phyloP scores from a whole-genome alignment of 306 rosid genomes.

The Medicago ruthenica region DNA sequence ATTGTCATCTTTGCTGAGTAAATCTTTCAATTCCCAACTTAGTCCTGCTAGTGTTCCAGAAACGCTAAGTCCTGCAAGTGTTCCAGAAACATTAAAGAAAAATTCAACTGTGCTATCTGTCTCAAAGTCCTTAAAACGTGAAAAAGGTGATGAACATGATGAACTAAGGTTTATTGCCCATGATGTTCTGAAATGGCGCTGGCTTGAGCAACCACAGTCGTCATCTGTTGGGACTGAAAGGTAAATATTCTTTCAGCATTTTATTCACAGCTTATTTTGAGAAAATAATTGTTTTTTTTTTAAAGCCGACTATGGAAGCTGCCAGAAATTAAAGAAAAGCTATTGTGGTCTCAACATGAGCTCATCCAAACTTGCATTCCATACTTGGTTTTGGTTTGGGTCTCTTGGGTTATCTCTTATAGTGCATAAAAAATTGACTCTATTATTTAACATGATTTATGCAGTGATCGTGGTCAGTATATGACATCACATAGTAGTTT shows the following conservation, averaged over 20 bases:
- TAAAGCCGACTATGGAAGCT: not conserved
- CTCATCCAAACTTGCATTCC: slow-evolving; percentile 20
- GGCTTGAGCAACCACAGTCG: slow-evolving; percentile 75
- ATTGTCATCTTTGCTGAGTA: slow-evolving; percentile 86
- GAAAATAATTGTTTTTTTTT: not conserved
- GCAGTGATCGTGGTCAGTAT: slow-evolving; percentile 78
- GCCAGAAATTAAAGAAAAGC: not conserved
- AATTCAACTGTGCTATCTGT: slow-evolving; percentile 61
- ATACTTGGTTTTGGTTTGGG: slow-evolving; percentile 37
- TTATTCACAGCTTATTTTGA: slow-evolving; percentile 7
- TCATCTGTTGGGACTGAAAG: slow-evolving; percentile 65
- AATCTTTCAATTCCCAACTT: slow-evolving; percentile 85
- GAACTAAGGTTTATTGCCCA: slow-evolving; percentile 73
- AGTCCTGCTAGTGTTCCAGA: slow-evolving; percentile 70
- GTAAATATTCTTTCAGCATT: slow-evolving; percentile 51
- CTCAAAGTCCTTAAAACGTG: slow-evolving; percentile 73
- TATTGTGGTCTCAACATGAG: slow-evolving; percentile 13
- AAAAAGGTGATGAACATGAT: slow-evolving; percentile 68
- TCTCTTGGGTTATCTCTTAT: slow-evolving; percentile 20
- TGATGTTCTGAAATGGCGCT: slow-evolving; percentile 95
- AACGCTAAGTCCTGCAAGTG: slow-evolving; percentile 49
- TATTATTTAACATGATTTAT: slow-evolving; percentile 43
- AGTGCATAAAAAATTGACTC: slow-evolving; percentile 39
- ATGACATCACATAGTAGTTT: slow-evolving; percentile 77
- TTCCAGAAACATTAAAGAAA: slow-evolving; percentile 68